A percentile compares a stretch with the other conserved stretches of the same genome.
Evolutionary conservation across 2,329 filamentous ascomycete genomes (phyloP).

Genomic region (Alternaria ventricosa): DNA sequence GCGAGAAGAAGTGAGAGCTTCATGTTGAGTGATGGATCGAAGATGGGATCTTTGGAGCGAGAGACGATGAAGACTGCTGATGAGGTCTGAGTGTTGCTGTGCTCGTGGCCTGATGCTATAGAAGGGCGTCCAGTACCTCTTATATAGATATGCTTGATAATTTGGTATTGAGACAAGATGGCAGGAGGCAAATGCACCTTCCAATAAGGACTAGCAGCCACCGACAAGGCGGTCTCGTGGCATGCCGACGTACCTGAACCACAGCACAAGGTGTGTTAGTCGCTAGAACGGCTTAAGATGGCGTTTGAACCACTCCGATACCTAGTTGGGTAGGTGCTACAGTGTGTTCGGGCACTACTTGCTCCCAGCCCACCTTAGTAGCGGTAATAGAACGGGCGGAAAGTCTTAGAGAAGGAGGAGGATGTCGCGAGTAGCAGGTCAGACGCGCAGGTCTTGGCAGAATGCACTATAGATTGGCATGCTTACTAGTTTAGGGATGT

Average conservation of each 20-base stretch:
- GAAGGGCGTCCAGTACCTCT: slow-evolving; percentile 21
- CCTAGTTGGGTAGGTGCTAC: slow-evolving; percentile 43
- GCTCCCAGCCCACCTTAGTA: slow-evolving; percentile 32
- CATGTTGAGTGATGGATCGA: slow-evolving; percentile 44
- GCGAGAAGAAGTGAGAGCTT: slow-evolving; percentile 48
- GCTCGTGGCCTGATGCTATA: slow-evolving; percentile 33
- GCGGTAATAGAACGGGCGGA: slow-evolving; percentile 26
- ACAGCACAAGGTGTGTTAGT: slow-evolving; percentile 17
- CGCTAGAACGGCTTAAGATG: slow-evolving; percentile 32
- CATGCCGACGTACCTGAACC: slow-evolving; percentile 21
- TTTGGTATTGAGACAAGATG: slow-evolving; percentile 13
- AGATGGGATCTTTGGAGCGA: slow-evolving; percentile 21
- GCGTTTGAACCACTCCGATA: slow-evolving; percentile 30
- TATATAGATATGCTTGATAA: slow-evolving; percentile 37
- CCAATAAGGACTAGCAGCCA: slow-evolving; percentile 36
- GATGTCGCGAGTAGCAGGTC: slow-evolving; percentile 22
- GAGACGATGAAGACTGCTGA: slow-evolving; percentile 14
- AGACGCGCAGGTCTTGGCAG: slow-evolving; percentile 34
- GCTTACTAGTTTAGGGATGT: slow-evolving; percentile 45
- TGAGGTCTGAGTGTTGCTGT: slow-evolving; percentile 31
- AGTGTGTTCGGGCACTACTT: slow-evolving; percentile 29
- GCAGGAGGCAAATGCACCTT: slow-evolving; percentile 34
- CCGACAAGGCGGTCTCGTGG: slow-evolving; percentile 21
- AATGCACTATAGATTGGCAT: slow-evolving; percentile 37
- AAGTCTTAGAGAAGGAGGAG: slow-evolving; percentile 25